Base-by-base conservation (phyloP, 2,329 filamentous ascomycete species). In the Samsoniella hepiali region DNA sequence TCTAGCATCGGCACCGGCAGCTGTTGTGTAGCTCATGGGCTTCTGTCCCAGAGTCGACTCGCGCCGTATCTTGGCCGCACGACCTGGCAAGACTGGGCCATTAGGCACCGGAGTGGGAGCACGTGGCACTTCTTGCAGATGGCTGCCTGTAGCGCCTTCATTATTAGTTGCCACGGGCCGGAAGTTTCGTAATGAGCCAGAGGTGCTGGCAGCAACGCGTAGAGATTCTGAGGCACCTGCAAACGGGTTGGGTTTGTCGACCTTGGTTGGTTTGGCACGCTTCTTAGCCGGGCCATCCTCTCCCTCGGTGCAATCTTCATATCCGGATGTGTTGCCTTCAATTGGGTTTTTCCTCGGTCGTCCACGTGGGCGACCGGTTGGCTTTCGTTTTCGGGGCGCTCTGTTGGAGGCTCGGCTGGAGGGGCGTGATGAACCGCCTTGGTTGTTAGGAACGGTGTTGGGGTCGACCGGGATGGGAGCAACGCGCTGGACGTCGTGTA, bases 201-300 rank as follows among this genome's bases (percentile, higher is more conserved):
- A 90, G 17, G 91, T 96, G 73, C 92, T 96, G 54, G 94, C 94
- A 65, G 91, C 89, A n/a, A 97, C 92, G 56, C 93, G 86, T 32
- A 98, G 80, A 3, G 91, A 96, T 56, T 95, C 92, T 10, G 88
- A 85, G 36, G 87, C 88, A 45, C 85, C 83, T 58, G 89, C 90
- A 69, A 97, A 90, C 29, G 85, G 86, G 66, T 83, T 85, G 68
- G 86, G 89, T 77, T 88, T 89, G 66, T 90, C 86, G 13, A 88
- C 85, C 71, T 89, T 85, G 27, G 87, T 91, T 31, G 89, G 85
- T 71, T 91, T 95, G 40, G 88, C 93, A 70, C 93, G 85, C 77
- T 97, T 97, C 66, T 81, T 81, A 2, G 79, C 67, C 6, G 76
- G 76, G 6, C 75, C 81, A 10, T 87, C 84, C 65, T 87, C 84